Percentiles rank a stretch among this genome's conserved stretches.
Conservation (phyloP, 2,329 filamentous ascomycete species). For the Ascochyta fabae region DNA sequence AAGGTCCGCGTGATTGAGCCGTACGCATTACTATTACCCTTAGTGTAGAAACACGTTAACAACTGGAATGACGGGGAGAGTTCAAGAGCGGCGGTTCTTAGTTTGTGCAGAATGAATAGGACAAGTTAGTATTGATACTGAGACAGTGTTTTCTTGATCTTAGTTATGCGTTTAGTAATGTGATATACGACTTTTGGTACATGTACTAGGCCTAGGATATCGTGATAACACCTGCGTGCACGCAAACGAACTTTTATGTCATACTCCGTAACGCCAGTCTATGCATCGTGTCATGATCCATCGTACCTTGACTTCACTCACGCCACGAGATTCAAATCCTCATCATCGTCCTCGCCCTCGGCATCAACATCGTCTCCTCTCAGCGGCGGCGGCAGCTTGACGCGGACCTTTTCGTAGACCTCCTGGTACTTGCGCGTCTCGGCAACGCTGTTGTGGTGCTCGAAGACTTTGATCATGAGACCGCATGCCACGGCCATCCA, state of each 20-base stretch:
- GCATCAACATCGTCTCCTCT: conserved; percentile 29
- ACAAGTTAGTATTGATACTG: too few relatives aligned
- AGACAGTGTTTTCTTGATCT: too few relatives aligned
- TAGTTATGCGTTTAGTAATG: too few relatives aligned
- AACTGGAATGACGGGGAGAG: too few relatives aligned
- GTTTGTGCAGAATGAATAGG: too few relatives aligned
- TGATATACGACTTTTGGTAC: too few relatives aligned
- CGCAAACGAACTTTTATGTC: not conserved
- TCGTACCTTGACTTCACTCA: not conserved
- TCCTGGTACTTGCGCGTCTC: conserved; percentile 32
- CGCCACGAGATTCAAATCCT: conserved; percentile 3
- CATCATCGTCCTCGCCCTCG: conserved; percentile 32
- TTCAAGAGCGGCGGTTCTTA: too few relatives aligned
- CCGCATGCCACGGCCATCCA: conserved; percentile 45
- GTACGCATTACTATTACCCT: too few relatives aligned
- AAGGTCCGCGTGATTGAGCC: too few relatives aligned
- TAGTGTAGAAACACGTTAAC: too few relatives aligned
- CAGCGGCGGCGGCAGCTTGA: conserved; percentile 33
- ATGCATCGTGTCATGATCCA: not conserved
- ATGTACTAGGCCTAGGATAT: too few relatives aligned
- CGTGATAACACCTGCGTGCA: not conserved
- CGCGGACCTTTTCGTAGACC: conserved; percentile 30
- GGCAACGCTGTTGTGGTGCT: conserved; percentile 34
- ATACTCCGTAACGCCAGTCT: conserved; percentile 4
- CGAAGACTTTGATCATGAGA: conserved; percentile 38